Conservation (phyloP, 2,329 filamentous ascomycete genomes). For the Chaetomiaceae sp. region DNA sequence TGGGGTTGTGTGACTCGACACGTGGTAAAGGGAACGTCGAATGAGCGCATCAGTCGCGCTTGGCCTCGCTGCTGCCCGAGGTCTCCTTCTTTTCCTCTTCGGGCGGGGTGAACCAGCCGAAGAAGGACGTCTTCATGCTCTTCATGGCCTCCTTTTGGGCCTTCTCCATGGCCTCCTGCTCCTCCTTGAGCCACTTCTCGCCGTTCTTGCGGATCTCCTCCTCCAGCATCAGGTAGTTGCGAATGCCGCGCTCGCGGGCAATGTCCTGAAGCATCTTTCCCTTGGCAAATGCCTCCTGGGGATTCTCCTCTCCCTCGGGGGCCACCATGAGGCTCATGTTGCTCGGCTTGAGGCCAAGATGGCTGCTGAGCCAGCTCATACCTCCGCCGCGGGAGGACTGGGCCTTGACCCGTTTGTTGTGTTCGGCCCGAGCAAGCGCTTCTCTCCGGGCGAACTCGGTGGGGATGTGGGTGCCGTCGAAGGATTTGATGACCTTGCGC, state of each 20-base stretch:
- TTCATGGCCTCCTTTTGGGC: constrained; percentile 85
- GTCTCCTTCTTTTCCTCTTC: constrained; percentile 17
- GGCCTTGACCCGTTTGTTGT: constrained; percentile 69
- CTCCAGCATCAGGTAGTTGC: constrained; percentile 84
- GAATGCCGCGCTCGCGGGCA: constrained; percentile 84
- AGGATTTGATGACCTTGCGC: constrained; percentile 78
- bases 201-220: constrained; percentile 89
- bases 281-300: constrained; percentile 74
- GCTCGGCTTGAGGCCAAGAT: constrained; percentile 72
- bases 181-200: constrained; percentile 92
- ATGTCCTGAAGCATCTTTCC: constrained; percentile 98
- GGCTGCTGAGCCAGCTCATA: constrained; percentile 62
- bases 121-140: constrained; percentile 79
- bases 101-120: constrained; percentile 45
- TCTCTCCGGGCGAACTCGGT: constrained; percentile 86
- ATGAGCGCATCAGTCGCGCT: constrained; percentile 1
- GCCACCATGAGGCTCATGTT: constrained; percentile 58
- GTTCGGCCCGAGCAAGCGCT: constrained; percentile 76
- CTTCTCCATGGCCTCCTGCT: constrained; percentile 83
- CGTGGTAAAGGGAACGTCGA: not conserved
- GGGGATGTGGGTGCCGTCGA: constrained; percentile 84
- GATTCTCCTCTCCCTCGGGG: constrained; percentile 62
- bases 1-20: constrained; percentile 7
- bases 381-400: constrained; percentile 56
- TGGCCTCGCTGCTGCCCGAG: constrained; percentile 10